Conservation (phyloP, 2,329 filamentous ascomycete species). For the Podosphaera xanthii region DNA sequence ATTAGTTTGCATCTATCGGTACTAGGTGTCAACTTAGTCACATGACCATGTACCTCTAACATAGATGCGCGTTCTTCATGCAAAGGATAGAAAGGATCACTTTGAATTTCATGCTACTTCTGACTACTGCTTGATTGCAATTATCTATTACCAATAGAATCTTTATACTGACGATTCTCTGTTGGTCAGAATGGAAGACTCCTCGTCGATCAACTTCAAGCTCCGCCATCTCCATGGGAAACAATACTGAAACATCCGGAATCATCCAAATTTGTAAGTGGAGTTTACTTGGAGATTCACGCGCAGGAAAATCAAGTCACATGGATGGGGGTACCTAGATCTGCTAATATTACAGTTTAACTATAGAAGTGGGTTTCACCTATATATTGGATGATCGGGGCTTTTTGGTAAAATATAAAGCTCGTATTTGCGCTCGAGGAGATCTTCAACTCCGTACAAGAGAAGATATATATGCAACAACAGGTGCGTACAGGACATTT, state of each 20-base stretch:
- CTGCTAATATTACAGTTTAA: not conserved
- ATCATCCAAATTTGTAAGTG: not conserved
- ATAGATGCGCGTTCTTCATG: too few species aligned
- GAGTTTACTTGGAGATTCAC: not conserved
- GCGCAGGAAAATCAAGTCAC: not conserved
- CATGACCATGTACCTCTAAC: too few species aligned
- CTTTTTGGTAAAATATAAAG: not conserved
- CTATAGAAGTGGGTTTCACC: not conserved
- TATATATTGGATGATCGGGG: not conserved
- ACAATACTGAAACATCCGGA: not conserved
- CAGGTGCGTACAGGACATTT: not conserved
- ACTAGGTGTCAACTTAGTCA: too few species aligned
- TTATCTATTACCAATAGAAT: not conserved
- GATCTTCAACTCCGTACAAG: not conserved
- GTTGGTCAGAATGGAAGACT: not conserved
- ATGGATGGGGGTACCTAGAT: not conserved
- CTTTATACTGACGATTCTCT: not conserved
- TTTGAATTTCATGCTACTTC: too few species aligned
- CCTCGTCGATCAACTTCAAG: not conserved
- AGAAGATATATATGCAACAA: not conserved
- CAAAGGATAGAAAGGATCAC: too few species aligned
- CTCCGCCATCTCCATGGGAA: not conserved
- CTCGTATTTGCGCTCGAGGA: not conserved
- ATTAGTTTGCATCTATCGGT: not conserved
- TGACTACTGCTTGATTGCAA: too few species aligned